A percentile compares a stretch with the other conserved stretches of the same genome.
phyloP scores from a whole-genome alignment of 2,329 filamentous ascomycete species.

The Neonectria magnoliae region DNA sequence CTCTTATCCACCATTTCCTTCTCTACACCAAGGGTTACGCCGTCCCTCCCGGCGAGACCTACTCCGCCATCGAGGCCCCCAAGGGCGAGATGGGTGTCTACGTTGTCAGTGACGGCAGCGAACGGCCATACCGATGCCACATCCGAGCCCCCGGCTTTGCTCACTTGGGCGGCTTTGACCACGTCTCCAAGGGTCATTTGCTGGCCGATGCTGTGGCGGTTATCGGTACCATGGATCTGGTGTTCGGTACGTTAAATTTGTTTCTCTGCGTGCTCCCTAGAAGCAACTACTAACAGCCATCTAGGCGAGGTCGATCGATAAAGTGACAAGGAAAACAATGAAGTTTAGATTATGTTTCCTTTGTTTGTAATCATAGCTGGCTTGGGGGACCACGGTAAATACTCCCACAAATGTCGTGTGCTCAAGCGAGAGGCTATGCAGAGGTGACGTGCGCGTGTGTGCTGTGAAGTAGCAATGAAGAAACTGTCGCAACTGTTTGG shows the following conservation, averaged over 20 bases:
- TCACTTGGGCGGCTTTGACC: conserved; percentile 93
- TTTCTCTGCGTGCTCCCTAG: not conserved
- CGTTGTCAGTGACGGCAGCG: conserved; percentile 93
- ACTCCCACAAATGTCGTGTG: conserved; percentile 47
- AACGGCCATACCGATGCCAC: conserved; percentile 97
- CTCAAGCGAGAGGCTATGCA: conserved; percentile 41
- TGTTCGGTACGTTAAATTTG: conserved; percentile 74
- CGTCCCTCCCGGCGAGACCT: conserved; percentile 97
- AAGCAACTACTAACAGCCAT: conserved; percentile 49
- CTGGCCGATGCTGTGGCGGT: conserved; percentile 96
- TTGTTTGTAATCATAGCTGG: conserved; percentile 55
- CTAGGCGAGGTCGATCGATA: conserved; percentile 71
- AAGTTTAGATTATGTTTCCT: conserved; percentile 47
- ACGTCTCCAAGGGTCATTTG: conserved; percentile 90
- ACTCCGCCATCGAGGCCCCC: conserved; percentile 97
- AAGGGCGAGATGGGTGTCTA: conserved; percentile 99
- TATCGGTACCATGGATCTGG: conserved; percentile 89
- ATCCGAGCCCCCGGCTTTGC: conserved; percentile 97
- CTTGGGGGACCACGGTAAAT: conserved; percentile 50
- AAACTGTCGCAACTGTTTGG: conserved; percentile 34
- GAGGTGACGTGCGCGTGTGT: conserved; percentile 36
- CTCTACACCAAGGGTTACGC: conserved; percentile 99
- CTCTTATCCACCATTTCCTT: conserved; percentile 98
- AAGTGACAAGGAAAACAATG: conserved; percentile 43
- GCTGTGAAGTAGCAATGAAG: conserved; percentile 40